Percentiles rank a stretch among this genome's conserved stretches.
Evolutionary conservation across 2,329 filamentous ascomycete species (phyloP).

Genomic region (Fusarium denticulatum): DNA sequence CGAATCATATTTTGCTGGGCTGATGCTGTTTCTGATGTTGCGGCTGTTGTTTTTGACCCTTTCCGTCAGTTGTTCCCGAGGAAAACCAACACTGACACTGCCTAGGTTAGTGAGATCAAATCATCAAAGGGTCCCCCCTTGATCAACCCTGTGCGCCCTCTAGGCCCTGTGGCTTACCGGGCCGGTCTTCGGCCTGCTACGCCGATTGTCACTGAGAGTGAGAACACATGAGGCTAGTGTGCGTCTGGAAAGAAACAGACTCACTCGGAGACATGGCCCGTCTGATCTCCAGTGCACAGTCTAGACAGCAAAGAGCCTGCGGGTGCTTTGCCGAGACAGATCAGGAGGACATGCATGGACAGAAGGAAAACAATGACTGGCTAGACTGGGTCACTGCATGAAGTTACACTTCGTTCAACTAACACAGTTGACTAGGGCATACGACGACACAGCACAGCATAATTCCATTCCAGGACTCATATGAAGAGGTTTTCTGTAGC

Average conservation of each 20-base stretch:
- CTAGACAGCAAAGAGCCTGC: slow-evolving; percentile 16
- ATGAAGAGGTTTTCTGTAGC: neutral
- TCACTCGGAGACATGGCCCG: slow-evolving; percentile 22
- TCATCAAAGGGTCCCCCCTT: slow-evolving; percentile 11
- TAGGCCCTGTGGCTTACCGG: slow-evolving; percentile 18
- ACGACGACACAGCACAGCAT: neutral
- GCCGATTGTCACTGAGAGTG: slow-evolving; percentile 14
- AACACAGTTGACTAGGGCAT: neutral
- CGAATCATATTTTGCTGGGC: slow-evolving; percentile 29
- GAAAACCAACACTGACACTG: slow-evolving; percentile 6
- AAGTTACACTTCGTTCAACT: slow-evolving; percentile 2
- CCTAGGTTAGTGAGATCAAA: slow-evolving; percentile 15
- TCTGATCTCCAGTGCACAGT: slow-evolving; percentile 14
- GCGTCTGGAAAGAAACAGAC: slow-evolving; percentile 13
- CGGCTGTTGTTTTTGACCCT: slow-evolving; percentile 17
- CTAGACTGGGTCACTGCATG: slow-evolving; percentile 9
- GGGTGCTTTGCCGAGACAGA: slow-evolving; percentile 31
- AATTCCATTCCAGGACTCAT: neutral
- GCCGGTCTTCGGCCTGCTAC: slow-evolving; percentile 25
- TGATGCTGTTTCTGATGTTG: slow-evolving; percentile 16
- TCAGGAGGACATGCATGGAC: slow-evolving; percentile 14
- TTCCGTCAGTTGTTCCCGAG: slow-evolving; percentile 14
- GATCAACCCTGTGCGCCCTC: slow-evolving; percentile 1
- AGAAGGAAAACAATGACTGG: slow-evolving; percentile 1
- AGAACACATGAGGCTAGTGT: slow-evolving; percentile 21